Conservation (phyloP, 2,329 filamentous ascomycete species). For the Clarireedia paspali region DNA sequence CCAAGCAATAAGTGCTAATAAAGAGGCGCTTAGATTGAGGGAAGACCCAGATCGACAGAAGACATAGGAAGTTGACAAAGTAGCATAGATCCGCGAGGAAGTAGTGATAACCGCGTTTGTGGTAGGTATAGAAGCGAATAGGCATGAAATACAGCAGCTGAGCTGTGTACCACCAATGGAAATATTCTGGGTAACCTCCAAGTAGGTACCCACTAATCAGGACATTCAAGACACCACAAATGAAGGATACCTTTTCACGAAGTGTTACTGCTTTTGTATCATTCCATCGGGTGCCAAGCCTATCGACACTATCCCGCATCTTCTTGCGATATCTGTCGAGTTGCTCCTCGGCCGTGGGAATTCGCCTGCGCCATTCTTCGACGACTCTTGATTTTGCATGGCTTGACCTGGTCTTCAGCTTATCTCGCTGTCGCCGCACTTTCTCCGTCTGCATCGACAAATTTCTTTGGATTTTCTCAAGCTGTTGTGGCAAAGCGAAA, state of each 20-base stretch:
- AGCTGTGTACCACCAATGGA: slow-evolving; percentile 85
- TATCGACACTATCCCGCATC: slow-evolving; percentile 85
- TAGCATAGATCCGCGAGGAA: slow-evolving; percentile 97
- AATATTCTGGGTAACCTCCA: slow-evolving; percentile 74
- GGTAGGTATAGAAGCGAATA: slow-evolving; percentile 86
- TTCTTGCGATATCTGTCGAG: slow-evolving; percentile 82
- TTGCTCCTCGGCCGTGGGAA: slow-evolving; percentile 85
- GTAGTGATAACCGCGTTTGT: slow-evolving; percentile 88
- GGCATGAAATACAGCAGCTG: slow-evolving; percentile 96
- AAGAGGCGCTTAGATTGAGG: slow-evolving; percentile 86
- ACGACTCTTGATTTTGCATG: slow-evolving; percentile 84
- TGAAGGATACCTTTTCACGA: slow-evolving; percentile 92
- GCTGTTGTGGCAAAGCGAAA: slow-evolving; percentile 77
- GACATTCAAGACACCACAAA: slow-evolving; percentile 92
- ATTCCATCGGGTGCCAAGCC: slow-evolving; percentile 77
- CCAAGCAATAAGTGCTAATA: slow-evolving; percentile 84
- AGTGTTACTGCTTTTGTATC: slow-evolving; percentile 81
- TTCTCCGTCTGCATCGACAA: slow-evolving; percentile 78
- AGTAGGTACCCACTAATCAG: slow-evolving; percentile 94
- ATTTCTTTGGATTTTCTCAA: slow-evolving; percentile 83
- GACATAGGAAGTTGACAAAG: slow-evolving; percentile 84
- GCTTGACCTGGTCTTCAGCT: slow-evolving; percentile 65
- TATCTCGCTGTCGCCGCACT: slow-evolving; percentile 75
- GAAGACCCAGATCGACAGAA: slow-evolving; percentile 83
- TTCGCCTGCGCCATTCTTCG: slow-evolving; percentile 81